Evolutionary conservation across 2,329 filamentous ascomycete species (phyloP).

Genomic region (Epichloe uncinata): DNA sequence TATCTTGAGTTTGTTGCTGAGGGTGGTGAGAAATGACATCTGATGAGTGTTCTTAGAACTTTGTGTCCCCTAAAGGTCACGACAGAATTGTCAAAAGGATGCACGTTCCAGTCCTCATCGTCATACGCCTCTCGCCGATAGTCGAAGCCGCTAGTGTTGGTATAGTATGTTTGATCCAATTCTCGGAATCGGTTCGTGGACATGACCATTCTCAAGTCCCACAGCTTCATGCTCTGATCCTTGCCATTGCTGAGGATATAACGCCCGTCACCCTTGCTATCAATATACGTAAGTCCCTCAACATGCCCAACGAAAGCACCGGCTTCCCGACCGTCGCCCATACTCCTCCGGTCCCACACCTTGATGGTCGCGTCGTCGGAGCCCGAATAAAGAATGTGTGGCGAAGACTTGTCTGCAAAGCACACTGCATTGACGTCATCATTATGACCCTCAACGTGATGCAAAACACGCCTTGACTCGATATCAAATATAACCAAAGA

Average conservation of each 20-base stretch:
- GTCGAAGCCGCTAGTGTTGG: constrained; percentile 49
- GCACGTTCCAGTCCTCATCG: constrained; percentile 42
- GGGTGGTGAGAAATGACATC: constrained; percentile 88
- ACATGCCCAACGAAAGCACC: constrained; percentile 54
- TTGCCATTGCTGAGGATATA: constrained; percentile 93
- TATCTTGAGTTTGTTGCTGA: constrained; percentile 79
- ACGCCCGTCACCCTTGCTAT: constrained; percentile 56
- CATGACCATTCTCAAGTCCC: constrained; percentile 88
- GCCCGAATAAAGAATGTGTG: constrained; percentile 90
- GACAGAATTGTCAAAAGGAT: constrained; percentile 76
- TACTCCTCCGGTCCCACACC: constrained; percentile 89
- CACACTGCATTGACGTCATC: constrained; percentile 95
- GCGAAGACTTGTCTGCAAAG: constrained; percentile 77
- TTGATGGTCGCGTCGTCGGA: constrained; percentile 91
- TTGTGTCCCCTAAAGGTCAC: constrained; percentile 89
- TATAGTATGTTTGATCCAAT: constrained; percentile 41
- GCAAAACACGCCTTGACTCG: constrained; percentile 60
- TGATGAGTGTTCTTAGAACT: constrained; percentile 79
- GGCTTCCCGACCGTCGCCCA: constrained; percentile 65
- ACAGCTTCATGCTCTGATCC: constrained; percentile 94
- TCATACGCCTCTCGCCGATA: constrained; percentile 59
- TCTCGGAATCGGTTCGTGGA: constrained; percentile 49
- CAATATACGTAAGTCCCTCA: constrained; percentile 54
- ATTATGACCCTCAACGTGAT: constrained; percentile 64
- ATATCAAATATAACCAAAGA: constrained; percentile 88